Conservation (phyloP, 805 yeast species). For the Kregervanrija delftensis region DNA sequence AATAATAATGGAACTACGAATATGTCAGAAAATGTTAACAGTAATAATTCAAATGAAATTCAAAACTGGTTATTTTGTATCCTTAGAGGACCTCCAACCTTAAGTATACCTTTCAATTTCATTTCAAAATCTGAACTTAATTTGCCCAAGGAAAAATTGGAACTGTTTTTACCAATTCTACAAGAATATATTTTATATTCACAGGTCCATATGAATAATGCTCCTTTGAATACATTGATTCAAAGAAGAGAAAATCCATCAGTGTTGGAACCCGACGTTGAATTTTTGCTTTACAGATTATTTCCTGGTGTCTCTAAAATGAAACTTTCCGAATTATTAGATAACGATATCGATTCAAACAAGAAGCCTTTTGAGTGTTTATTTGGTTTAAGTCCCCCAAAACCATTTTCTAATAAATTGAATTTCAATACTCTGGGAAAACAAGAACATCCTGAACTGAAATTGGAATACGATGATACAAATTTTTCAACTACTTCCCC, state of each 20-base stretch:
- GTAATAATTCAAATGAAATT: conserved; percentile 21
- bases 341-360: conserved; percentile 7
- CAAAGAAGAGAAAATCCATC: conserved; percentile 17
- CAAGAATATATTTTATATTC: conserved; percentile 24
- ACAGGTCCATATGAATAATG: conserved; percentile 9
- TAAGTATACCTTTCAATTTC: conserved; percentile 53
- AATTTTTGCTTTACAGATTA: conserved; percentile 13
- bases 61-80: conserved; percentile 66
- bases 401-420: neutral
- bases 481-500: conserved; percentile 30
- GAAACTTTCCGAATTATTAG: conserved; percentile 20
- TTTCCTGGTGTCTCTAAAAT: conserved; percentile 24
- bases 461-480: conserved; percentile 32
- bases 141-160: conserved; percentile 17
- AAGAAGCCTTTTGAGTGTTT: conserved; percentile 21
- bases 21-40: neutral
- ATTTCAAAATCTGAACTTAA: conserved; percentile 30
- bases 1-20: neutral
- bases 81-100: conserved; percentile 54
- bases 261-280: conserved; percentile 15
- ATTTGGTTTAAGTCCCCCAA: conserved; percentile 11
- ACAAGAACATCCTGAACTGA: conserved; percentile 1
- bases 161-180: conserved; percentile 24
- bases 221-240: conserved; percentile 4
- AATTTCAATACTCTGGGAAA: neutral